Percentiles rank a stretch among this genome's conserved stretches.
Evolutionary conservation across 768 basidiomycete species (phyloP).

Genomic region (Russula brevipes): DNA sequence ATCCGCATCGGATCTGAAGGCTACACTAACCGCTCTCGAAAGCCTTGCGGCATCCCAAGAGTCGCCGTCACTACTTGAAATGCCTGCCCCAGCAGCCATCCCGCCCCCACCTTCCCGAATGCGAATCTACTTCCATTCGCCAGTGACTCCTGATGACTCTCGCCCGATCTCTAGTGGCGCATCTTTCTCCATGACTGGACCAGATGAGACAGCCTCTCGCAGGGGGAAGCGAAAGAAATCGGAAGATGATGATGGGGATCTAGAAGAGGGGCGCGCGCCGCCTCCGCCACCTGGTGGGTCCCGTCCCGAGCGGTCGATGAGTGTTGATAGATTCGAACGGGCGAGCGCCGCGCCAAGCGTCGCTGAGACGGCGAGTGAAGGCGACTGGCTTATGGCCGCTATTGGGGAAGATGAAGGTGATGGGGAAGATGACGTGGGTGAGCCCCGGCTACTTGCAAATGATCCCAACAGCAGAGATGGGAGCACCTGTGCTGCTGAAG

Average conservation of each 20-base stretch:
- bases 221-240: conserved; percentile 87
- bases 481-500: conserved; percentile 7
- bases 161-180: conserved; percentile 65
- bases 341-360: conserved; percentile 64
- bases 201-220: conserved; percentile 48
- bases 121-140: conserved; percentile 90
- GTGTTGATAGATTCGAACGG: conserved; percentile 52
- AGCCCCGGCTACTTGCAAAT: conserved; percentile 18
- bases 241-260: conserved; percentile 81
- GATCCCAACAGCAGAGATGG: conserved; percentile 15
- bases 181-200: conserved; percentile 38
- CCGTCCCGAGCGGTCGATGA: conserved; percentile 37
- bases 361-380: conserved; percentile 61
- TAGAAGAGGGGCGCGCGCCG: conserved; percentile 63
- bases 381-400: conserved; percentile 86
- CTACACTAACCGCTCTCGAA: not conserved
- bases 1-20: conserved; percentile 2
- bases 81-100: conserved; percentile 28
- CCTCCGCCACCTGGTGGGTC: conserved; percentile 53
- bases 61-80: conserved; percentile 16
- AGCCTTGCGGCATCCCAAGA: conserved; percentile 1
- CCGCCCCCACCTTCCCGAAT: conserved; percentile 69
- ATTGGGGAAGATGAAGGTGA: conserved; percentile 70
- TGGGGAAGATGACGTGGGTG: conserved; percentile 32
- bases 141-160: conserved; percentile 75